A percentile compares a stretch with the other conserved stretches of the same genome.
Evolutionary conservation across 768 basidiomycete species (phyloP).

Genomic region (Amylocystis lapponica): DNA sequence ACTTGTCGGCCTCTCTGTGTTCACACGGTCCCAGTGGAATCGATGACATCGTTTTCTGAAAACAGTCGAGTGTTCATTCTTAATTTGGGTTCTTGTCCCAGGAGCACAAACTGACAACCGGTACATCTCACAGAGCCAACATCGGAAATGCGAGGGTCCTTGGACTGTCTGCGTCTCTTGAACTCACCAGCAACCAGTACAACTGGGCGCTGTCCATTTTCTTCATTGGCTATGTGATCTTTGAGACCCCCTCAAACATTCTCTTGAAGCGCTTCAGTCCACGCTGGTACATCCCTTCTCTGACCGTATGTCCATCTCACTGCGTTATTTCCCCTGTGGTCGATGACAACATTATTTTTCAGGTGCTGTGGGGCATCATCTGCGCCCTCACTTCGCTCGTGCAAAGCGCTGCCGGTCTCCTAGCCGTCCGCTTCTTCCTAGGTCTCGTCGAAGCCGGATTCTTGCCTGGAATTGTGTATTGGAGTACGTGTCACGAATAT

Average conservation of each 20-base stretch:
- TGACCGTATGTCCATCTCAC: constrained; percentile 28
- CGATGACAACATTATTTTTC: constrained; percentile 9
- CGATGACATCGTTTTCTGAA: no score
- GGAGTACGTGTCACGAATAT: constrained; percentile 15
- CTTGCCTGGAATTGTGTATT: constrained; percentile 34
- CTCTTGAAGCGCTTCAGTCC: constrained; percentile 30
- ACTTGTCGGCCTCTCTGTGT: not conserved
- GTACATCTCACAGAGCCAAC: constrained; percentile 22
- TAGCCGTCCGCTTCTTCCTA: constrained; percentile 37
- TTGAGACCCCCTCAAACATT: constrained; percentile 37
- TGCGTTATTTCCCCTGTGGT: constrained; percentile 21
- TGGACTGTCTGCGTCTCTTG: constrained; percentile 18
- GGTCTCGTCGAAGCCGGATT: constrained; percentile 33
- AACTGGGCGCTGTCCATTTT: constrained; percentile 37
- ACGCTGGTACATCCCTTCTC: constrained; percentile 31
- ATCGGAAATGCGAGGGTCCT: constrained; percentile 29
- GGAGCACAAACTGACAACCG: no score
- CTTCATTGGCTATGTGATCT: constrained; percentile 35
- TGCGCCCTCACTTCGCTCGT: constrained; percentile 24
- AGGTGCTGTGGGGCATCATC: constrained; percentile 28
- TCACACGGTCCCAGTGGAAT: not conserved
- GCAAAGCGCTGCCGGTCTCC: constrained; percentile 24
- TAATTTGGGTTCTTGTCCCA: no score
- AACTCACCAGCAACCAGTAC: constrained; percentile 27
- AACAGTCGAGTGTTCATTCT: no score